Conservation (phyloP, 2,329 filamentous ascomycete species). For the Ophiostoma himal-ulmi region DNA sequence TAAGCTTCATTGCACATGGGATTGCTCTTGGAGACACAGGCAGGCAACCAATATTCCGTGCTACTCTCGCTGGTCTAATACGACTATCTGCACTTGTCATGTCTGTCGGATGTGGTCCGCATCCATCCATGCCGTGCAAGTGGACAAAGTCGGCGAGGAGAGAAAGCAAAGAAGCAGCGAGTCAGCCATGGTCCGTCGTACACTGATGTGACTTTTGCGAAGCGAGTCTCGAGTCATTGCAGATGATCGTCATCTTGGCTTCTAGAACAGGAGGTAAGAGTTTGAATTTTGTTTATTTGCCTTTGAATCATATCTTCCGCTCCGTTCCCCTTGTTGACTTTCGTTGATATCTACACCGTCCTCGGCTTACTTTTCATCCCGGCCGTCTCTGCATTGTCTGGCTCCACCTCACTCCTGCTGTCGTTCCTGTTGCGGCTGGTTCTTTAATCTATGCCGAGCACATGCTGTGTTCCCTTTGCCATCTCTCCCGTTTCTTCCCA, state of each 20-base stretch:
- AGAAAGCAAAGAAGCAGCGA: neutral
- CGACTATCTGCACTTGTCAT: neutral
- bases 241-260: neutral
- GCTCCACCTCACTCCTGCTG: neutral
- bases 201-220: neutral
- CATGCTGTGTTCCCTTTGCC: neutral
- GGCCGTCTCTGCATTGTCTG: neutral
- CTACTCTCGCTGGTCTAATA: neutral
- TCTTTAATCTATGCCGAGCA: neutral
- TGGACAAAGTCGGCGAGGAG: neutral
- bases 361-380: constrained; percentile 1
- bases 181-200: neutral
- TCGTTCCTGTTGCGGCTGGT: neutral
- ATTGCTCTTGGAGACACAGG: neutral
- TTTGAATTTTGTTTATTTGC: neutral
- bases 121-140: neutral
- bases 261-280: no score
- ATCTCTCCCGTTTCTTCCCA: neutral
- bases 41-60: neutral
- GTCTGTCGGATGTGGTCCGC: neutral
- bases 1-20: neutral
- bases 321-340: neutral
- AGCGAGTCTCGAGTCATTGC: neutral
- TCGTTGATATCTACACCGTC: neutral
- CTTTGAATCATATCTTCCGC: neutral